Conservation (phyloP, 2,329 filamentous ascomycete species). For the Penicillium sp. region DNA sequence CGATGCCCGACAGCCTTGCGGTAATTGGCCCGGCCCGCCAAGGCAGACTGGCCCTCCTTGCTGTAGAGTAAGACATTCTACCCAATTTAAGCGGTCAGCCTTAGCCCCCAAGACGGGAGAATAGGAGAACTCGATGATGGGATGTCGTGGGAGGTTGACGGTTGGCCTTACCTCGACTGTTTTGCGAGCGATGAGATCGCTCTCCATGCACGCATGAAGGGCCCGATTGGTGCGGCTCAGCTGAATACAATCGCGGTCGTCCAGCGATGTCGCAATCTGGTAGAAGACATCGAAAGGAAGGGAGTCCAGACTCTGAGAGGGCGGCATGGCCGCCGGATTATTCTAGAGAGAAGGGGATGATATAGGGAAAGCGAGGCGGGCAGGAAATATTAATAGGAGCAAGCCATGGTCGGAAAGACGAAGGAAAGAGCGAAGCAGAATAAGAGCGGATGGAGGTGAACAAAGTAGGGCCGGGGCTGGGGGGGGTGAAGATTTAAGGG, state of each 20-base stretch:
- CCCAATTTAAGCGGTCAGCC: constrained; percentile 13
- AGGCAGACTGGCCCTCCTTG: constrained; percentile 46
- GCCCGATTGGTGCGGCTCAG: constrained; percentile 54
- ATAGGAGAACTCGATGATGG: not conserved
- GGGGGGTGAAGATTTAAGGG: too few relatives aligned
- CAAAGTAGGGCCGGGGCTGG: too few relatives aligned
- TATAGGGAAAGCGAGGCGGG: not conserved
- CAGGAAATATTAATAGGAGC: not conserved
- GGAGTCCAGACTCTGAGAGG: constrained; percentile 35
- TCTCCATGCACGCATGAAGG: constrained; percentile 52
- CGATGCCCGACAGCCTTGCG: constrained; percentile 57
- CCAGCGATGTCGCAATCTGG: constrained; percentile 55
- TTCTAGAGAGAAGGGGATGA: not conserved
- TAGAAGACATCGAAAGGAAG: constrained; percentile 66
- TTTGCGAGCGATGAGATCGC: constrained; percentile 57
- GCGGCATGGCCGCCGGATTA: constrained; percentile 10
- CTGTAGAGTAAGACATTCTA: constrained; percentile 46
- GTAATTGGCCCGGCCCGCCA: constrained; percentile 36
- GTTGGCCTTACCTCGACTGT: constrained; percentile 53
- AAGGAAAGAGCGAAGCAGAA: not conserved
- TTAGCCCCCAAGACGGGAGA: constrained; percentile 5
- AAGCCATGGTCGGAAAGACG: not conserved
- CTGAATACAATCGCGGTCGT: constrained; percentile 58
- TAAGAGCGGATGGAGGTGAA: not conserved
- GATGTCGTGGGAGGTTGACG: not conserved